Evolutionary conservation across 305 asterid genomes (phyloP).

Genomic region (Fraxinus dipetala): DNA sequence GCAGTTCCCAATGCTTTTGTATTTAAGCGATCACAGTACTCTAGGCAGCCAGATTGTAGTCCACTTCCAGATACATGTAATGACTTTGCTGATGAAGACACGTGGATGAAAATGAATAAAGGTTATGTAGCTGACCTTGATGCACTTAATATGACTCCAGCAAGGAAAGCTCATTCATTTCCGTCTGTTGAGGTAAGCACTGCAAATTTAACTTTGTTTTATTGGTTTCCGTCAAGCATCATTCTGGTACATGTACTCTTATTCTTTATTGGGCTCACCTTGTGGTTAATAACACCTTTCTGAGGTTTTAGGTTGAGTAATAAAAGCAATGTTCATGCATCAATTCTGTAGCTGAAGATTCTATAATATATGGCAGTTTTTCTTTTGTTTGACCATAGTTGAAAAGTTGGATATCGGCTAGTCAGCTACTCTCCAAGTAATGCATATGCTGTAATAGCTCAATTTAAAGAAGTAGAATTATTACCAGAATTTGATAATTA

Average conservation of each 20-base stretch:
- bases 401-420: neutral
- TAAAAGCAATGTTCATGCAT: neutral
- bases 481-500: neutral
- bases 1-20: slow-evolving; percentile 69
- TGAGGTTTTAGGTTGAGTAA: neutral
- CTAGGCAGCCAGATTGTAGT: slow-evolving; percentile 60
- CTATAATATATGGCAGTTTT: neutral
- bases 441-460: neutral
- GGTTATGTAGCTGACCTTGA: slow-evolving; percentile 87
- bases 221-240: slow-evolving; percentile 9
- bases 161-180: slow-evolving; percentile 65
- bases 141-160: slow-evolving; percentile 70
- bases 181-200: slow-evolving; percentile 52
- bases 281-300: neutral
- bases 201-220: slow-evolving; percentile 22
- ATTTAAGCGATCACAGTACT: slow-evolving; percentile 58
- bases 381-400: neutral
- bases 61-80: slow-evolving; percentile 72
- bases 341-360: neutral
- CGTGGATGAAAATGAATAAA: slow-evolving; percentile 89
- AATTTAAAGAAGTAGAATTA: neutral
- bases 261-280: neutral
- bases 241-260: neutral
- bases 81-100: slow-evolving; percentile 83
- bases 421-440: neutral